Evolutionary conservation across 768 basidiomycete genomes (phyloP).

Genomic region (Trametes gibbosa): DNA sequence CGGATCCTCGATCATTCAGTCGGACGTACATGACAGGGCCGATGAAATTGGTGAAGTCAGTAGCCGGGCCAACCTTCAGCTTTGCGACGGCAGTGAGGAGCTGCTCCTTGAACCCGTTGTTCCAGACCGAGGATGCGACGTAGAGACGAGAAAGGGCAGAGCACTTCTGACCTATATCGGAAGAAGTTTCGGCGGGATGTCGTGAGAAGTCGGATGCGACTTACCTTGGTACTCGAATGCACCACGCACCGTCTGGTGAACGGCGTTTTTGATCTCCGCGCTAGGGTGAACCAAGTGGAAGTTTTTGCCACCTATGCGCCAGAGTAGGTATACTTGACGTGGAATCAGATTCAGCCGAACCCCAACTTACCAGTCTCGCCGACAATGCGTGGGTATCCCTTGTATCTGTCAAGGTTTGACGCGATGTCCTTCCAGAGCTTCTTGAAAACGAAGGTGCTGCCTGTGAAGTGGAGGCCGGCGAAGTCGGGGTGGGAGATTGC

Average conservation of each 20-base stretch:
- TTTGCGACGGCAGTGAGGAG: slow-evolving; percentile 72
- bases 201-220: background rate
- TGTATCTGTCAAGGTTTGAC: slow-evolving; percentile 82
- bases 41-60: slow-evolving; percentile 83
- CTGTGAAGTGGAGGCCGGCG: slow-evolving; percentile 93
- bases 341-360: background rate
- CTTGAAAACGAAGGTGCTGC: slow-evolving; percentile 92
- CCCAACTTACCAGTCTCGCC: slow-evolving; percentile 82
- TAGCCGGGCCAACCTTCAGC: slow-evolving; percentile 79
- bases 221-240: slow-evolving; percentile 95
- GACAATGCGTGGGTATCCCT: slow-evolving; percentile 89
- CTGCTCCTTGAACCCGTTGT: slow-evolving; percentile 78
- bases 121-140: slow-evolving; percentile 86
- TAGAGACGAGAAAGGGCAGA: slow-evolving; percentile 91
- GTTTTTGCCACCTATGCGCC: slow-evolving; percentile 77
- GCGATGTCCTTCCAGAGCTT: slow-evolving; percentile 96
- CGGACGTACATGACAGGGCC: slow-evolving; percentile 87
- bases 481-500: slow-evolving; percentile 78
- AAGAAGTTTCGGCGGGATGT: background rate
- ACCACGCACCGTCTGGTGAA: slow-evolving; percentile 78
- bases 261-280: slow-evolving; percentile 89
- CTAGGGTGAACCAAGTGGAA: slow-evolving; percentile 91
- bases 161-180: slow-evolving; percentile 84
- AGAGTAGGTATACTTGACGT: background rate
- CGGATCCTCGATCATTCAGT: background rate